phyloP scores from a whole-genome alignment of 1,284 basidiomycete species.

The Microbotryum scabiosae region DNA sequence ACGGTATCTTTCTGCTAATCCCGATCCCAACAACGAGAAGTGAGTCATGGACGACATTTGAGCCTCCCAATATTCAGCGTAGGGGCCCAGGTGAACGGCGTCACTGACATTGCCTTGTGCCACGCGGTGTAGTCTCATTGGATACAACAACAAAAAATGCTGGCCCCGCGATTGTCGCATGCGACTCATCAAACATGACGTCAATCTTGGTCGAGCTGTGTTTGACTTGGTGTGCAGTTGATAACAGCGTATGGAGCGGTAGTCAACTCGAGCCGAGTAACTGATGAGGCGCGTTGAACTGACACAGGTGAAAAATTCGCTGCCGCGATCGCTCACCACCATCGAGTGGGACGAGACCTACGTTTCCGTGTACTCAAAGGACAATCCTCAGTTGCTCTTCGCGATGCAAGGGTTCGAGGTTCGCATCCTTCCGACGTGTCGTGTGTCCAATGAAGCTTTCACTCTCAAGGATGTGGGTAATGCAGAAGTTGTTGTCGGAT shows the following conservation, averaged over 20 bases:
- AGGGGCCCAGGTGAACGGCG: constrained; percentile 11
- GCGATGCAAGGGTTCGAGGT: constrained; percentile 98
- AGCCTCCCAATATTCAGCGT: background rate
- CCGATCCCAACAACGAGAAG: constrained; percentile 67
- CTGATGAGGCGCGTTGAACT: no score
- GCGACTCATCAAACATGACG: constrained; percentile 98
- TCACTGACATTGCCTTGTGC: constrained; percentile 4
- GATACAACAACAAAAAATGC: constrained; percentile 98
- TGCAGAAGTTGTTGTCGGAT: background rate
- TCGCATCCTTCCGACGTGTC: constrained; percentile 89
- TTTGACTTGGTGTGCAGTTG: constrained; percentile 44
- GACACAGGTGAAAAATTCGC: constrained; percentile 72
- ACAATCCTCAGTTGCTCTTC: constrained; percentile 96
- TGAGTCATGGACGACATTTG: background rate
- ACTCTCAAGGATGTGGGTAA: constrained; percentile 64
- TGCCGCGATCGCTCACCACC: constrained; percentile 91
- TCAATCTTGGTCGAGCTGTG: constrained; percentile 94
- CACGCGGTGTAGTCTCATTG: constrained; percentile 61
- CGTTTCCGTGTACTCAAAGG: constrained; percentile 82
- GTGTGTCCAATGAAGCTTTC: constrained; percentile 92
- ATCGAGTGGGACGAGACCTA: constrained; percentile 99
- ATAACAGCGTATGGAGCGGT: background rate
- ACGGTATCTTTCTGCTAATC: constrained; percentile 81
- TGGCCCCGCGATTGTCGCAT: constrained; percentile 99
- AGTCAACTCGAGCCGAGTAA: background rate